Evolutionary conservation across 2,329 filamentous ascomycete species (phyloP).

Genomic region (Penicillium sp.): DNA sequence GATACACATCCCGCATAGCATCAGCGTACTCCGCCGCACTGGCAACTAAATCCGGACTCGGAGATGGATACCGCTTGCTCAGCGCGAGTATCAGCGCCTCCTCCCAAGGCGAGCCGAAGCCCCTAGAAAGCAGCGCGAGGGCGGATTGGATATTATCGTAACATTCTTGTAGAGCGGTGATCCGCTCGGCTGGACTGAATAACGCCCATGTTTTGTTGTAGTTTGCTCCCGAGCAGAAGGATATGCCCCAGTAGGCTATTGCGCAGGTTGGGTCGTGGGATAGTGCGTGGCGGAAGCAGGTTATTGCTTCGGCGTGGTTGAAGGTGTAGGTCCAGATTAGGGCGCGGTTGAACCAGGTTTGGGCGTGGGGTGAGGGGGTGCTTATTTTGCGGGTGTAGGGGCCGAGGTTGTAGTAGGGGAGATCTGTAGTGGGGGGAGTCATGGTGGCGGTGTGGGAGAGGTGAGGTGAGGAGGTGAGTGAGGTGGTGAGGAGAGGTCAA

Average conservation of each 20-base stretch:
- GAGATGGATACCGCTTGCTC: constrained; percentile 21
- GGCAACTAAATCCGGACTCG: constrained; percentile 17
- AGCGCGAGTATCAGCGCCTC: constrained; percentile 24
- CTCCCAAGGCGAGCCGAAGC: constrained; percentile 30
- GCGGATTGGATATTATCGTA: constrained; percentile 19
- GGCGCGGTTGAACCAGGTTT: constrained; percentile 38
- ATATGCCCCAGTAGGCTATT: constrained; percentile 36
- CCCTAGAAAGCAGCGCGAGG: too few relatives aligned
- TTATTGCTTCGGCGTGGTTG: constrained; percentile 40
- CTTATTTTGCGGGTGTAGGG: constrained; percentile 38
- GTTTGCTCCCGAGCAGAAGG: constrained; percentile 25
- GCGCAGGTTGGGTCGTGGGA: constrained; percentile 34
- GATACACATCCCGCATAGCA: constrained; percentile 19
- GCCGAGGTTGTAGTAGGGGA: constrained; percentile 37
- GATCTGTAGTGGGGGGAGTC: too few relatives aligned
- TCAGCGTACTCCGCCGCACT: constrained; percentile 21
- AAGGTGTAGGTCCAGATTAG: constrained; percentile 41
- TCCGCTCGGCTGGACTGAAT: constrained; percentile 18
- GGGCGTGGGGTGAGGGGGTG: constrained; percentile 32
- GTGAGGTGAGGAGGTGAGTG: too few relatives aligned
- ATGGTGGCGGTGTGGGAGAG: too few relatives aligned
- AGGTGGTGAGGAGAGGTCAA: too few relatives aligned
- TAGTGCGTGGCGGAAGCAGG: constrained; percentile 36
- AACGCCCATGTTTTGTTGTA: constrained; percentile 28
- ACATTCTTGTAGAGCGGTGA: constrained; percentile 21